A percentile compares a stretch with the other conserved stretches of the same genome.
Evolutionary conservation across 2,329 filamentous ascomycete species (phyloP).

Genomic region (Fusarium stilboides): DNA sequence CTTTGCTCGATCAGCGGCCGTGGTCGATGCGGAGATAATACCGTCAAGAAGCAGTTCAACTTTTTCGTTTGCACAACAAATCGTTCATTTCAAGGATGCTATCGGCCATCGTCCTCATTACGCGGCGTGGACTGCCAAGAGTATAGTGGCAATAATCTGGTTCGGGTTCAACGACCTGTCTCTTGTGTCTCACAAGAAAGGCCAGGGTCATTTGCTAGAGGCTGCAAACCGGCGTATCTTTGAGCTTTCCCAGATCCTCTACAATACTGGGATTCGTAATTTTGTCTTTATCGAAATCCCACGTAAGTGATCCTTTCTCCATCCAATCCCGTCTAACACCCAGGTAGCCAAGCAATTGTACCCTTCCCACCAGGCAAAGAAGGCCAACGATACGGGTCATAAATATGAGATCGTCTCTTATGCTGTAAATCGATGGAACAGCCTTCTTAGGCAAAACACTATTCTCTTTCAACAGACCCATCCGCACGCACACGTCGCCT

Average conservation of each 20-base stretch:
- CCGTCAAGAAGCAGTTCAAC: not conserved
- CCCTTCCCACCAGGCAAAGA: not conserved
- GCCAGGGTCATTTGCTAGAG: not conserved
- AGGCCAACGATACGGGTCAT: not conserved
- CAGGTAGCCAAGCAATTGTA: not conserved
- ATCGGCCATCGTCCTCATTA: constrained; percentile 3
- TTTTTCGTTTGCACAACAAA: constrained; percentile 2
- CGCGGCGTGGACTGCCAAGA: constrained; percentile 2
- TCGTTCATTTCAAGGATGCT: constrained; percentile 1
- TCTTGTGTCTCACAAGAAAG: not conserved
- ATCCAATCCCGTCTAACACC: not conserved
- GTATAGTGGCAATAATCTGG: constrained; percentile 5
- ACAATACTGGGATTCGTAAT: not conserved
- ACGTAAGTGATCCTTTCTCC: not conserved
- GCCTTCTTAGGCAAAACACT: not conserved
- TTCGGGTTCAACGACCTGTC: constrained; percentile 8
- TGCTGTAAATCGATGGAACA: not conserved
- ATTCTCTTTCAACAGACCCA: not conserved
- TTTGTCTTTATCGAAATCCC: constrained; percentile 8
- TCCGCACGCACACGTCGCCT: not conserved
- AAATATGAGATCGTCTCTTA: not conserved
- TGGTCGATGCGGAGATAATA: constrained; percentile 5
- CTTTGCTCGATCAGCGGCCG: constrained; percentile 1
- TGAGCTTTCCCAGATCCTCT: not conserved
- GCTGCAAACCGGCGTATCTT: constrained; percentile 4